Percentiles rank a stretch among this genome's conserved stretches.
Evolutionary conservation across 2,329 filamentous ascomycete genomes (phyloP).

Genomic region (Colletotrichum trifolii): DNA sequence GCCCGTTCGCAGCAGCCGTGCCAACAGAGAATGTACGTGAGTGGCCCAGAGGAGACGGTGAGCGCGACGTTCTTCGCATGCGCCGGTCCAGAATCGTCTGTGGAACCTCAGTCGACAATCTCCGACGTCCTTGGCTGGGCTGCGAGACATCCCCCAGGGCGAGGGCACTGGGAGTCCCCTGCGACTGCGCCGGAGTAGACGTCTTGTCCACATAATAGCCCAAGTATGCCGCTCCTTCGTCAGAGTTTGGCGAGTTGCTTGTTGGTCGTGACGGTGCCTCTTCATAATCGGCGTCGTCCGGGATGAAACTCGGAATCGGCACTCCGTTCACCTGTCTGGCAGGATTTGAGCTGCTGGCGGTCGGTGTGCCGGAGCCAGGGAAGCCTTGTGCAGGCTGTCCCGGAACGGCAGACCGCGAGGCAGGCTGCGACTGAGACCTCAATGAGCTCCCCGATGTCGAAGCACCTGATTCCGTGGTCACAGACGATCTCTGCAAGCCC

Average conservation of each 20-base stretch:
- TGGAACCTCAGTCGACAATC: conserved; percentile 64
- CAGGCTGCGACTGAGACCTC: conserved; percentile 75
- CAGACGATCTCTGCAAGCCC: conserved; percentile 65
- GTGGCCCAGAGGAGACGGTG: conserved; percentile 66
- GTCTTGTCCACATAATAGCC: conserved; percentile 52
- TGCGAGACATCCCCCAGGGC: conserved; percentile 60
- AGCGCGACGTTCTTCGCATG: conserved; percentile 64
- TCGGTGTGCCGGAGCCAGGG: conserved; percentile 25
- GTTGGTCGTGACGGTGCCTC: conserved; percentile 52
- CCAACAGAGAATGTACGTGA: conserved; percentile 56
- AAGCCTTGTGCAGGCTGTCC: conserved; percentile 33
- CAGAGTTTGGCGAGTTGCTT: conserved; percentile 59
- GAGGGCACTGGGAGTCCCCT: conserved; percentile 51
- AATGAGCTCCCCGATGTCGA: conserved; percentile 64
- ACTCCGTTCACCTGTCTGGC: conserved; percentile 60
- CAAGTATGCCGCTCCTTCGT: conserved; percentile 53
- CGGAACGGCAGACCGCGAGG: conserved; percentile 54
- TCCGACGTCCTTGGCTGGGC: conserved; percentile 53
- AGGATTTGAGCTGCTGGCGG: conserved; percentile 12
- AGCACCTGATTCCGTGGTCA: conserved; percentile 59
- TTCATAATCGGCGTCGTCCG: conserved; percentile 64
- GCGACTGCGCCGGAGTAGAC: conserved; percentile 41
- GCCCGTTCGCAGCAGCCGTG: conserved; percentile 52
- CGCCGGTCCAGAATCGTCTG: conserved; percentile 65
- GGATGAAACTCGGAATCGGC: conserved; percentile 65